Base-by-base conservation (phyloP, 306 rosid genomes). In the Ceratonia siliqua region DNA sequence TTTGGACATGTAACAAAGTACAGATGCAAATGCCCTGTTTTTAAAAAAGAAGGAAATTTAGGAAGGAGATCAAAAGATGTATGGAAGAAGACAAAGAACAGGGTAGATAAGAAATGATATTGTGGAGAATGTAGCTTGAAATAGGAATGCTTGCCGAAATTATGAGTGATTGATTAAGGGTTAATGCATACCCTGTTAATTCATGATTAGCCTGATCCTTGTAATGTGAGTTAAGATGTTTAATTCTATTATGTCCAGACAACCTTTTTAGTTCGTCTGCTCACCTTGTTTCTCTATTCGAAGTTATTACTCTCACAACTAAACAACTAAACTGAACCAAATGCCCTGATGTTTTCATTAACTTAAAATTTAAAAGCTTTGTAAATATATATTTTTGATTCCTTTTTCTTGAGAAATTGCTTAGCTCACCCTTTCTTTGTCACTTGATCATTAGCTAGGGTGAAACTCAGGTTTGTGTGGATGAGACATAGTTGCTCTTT, bases 231-330 rank as follows among this genome's bases (percentile, higher is more conserved):
- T n/a, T n/a, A n/a, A n/a, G n/a, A n/a, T n/a, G n/a, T n/a, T n/a
- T n/a, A n/a, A n/a, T n/a, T n/a, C n/a, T n/a, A n/a, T n/a, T n/a
- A n/a, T n/a, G n/a, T n/a, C n/a, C n/a, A n/a, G n/a, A n/a, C n/a
- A n/a, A n/a, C n/a, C n/a, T 68, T 43, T 59, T 35, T 33, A 35
- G 53, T 75, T 64, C 73, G 56, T 71, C 65, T 52, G 21, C 21
- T n/a, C n/a, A n/a, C n/a, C n/a, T n/a, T n/a, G n/a, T n/a, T n/a
- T n/a, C n/a, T n/a, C n/a, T n/a, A n/a, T n/a, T n/a, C n/a, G n/a
- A n/a, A n/a, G n/a, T n/a, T n/a, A n/a, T n/a, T n/a, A n/a, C n/a
- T n/a, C n/a, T n/a, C n/a, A n/a, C n/a, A n/a, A n/a, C n/a, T n/a
- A n/a, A n/a, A n/a, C n/a, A n/a, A n/a, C n/a, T 9, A 7, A 50